Base-by-base conservation (phyloP, 495 filamentous ascomycete genomes). In the Aspergillus baeticus region DNA sequence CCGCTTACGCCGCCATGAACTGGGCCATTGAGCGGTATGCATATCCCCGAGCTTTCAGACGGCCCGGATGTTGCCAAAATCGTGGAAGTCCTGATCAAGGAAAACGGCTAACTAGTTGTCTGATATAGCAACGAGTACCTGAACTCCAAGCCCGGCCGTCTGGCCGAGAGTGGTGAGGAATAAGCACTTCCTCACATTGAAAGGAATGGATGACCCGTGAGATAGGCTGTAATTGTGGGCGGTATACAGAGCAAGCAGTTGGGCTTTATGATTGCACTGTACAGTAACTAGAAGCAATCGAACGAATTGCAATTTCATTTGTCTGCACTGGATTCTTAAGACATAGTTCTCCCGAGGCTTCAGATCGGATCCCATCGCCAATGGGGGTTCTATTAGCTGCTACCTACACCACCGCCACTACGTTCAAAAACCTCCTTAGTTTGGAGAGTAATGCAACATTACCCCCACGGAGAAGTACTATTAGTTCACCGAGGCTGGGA, bases 141-240 rank as follows among this genome's bases (percentile, higher is more conserved):
- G 63, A 94, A 95, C 82, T 94, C 89, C 65, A 96, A 96, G 83
- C 79, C 81, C 38, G 92, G 92, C 41, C 89, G 90, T 57, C 76
- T 82, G 50, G 65, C 67, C 17, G 70, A 73, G 68, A 65, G 62
- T 63, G 68, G 56, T 50, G 68, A 69, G 0, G 69, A 74, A 60
- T 78, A 76, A 75, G 72, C 65, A 47, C 38, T 36, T 47, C 26
- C 21, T 36, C 35, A 34, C 10, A 42, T 7, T 18, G 41, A n/a
- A 41, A 52, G 21, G 55, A 17, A 48, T 55, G n/a, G 18, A 46
- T 44, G 23, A 38, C 15, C 38, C 23, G 43, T 33, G 34, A 4
- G 17, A 15, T 36, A 29, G 26, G 10, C 41, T 48, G 36, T 10
- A 8, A 15, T 6, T 46, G 47, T 52, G 45, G 31, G 37, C 44